Base-by-base conservation (phyloP, 2,329 filamentous ascomycete species). In the Apiospora hydei region DNA sequence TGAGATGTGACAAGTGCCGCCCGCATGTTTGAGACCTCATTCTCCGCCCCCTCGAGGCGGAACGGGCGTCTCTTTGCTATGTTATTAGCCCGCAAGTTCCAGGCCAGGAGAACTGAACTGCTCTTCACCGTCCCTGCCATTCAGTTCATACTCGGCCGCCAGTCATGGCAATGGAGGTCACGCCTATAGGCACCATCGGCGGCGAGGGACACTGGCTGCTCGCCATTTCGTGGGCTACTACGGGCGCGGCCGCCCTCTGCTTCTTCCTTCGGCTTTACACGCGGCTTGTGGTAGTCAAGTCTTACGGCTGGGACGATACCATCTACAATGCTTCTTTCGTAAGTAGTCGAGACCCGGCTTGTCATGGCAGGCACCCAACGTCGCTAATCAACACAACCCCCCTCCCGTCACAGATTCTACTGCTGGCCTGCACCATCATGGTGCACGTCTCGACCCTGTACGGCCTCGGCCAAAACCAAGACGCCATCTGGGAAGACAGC, bases 251-350 rank as follows among this genome's bases (percentile, higher is more conserved):
- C 11, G 43, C 61, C 5, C 2, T 71, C 46, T 68, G 26, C 34
- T 66, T 68, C 47, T 24, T 71, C 41, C 44, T 68, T 16, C 43
- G 70, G 44, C 34, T 68, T 26, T 71, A 71, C 44, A 68, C 61
- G 4, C 70, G 70, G 41, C n/a, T 71, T n/a, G 34, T 38, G 16
- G 70, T 71, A 16, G 61, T 57, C 26, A 66, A 71, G 64, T 46
- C 57, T 1, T 71, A 71, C 21, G 70, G 70, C 18, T 67, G 57
- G 53, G 70, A 71, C 44, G 70, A 71, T n/a, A 66, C n/a, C 61
- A 49, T 71, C 43, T 71, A 51, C 47, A 71, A 71, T 46, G 43
- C 49, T 11, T 71, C 61, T 3, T 71, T 71, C 30, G 70, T 71
- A 68, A 68, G 70, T 41, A 5, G 18, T 21, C 16, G 6, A 34